These are phyloP conservation scores for Colletotrichum navitas DNA, from an alignment of 2,329 filamentous ascomycete genomes.

Conservation along the genomic window DNA sequence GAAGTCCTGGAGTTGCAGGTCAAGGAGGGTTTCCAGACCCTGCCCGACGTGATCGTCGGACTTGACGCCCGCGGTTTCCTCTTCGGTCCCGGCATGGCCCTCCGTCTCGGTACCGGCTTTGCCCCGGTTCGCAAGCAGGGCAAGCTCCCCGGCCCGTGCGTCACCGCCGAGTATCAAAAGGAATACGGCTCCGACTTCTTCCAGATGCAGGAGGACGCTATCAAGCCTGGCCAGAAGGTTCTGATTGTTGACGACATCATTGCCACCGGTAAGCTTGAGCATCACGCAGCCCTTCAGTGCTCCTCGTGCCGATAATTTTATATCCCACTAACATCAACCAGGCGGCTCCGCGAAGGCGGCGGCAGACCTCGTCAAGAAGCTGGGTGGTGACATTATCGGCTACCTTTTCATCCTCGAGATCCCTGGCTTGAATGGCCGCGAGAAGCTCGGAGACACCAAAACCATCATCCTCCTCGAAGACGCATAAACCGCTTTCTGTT, in stretches of 20 bases:
- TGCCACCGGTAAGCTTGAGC: constrained; percentile 81
- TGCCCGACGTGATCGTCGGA: constrained; percentile 91
- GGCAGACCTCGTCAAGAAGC: constrained; percentile 85
- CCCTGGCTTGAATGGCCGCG: constrained; percentile 89
- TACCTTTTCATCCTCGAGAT: constrained; percentile 98
- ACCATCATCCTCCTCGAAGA: constrained; percentile 84
- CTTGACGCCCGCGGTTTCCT: constrained; percentile 96
- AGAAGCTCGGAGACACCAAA: constrained; percentile 84
- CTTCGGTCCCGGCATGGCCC: constrained; percentile 89
- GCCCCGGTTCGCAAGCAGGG: constrained; percentile 95
- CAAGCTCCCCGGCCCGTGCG: constrained; percentile 91
- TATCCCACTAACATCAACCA: constrained; percentile 52
- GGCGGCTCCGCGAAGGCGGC: constrained; percentile 93
- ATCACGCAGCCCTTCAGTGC: constrained; percentile 12
- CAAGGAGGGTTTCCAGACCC: constrained; percentile 70
- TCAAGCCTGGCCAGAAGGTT: constrained; percentile 89
- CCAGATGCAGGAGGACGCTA: constrained; percentile 91
- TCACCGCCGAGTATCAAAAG: constrained; percentile 90
- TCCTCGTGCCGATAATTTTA: constrained; percentile 38
- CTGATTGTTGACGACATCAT: constrained; percentile 98
- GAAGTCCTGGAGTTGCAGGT: constrained; percentile 89
- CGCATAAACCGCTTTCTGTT: constrained; percentile 48
- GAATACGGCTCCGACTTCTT: constrained; percentile 97
- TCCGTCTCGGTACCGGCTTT: constrained; percentile 86
- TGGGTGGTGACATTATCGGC: constrained; percentile 87